Base-by-base conservation (phyloP, 768 basidiomycete species). In the Rhodosporidiobolus sp. region DNA sequence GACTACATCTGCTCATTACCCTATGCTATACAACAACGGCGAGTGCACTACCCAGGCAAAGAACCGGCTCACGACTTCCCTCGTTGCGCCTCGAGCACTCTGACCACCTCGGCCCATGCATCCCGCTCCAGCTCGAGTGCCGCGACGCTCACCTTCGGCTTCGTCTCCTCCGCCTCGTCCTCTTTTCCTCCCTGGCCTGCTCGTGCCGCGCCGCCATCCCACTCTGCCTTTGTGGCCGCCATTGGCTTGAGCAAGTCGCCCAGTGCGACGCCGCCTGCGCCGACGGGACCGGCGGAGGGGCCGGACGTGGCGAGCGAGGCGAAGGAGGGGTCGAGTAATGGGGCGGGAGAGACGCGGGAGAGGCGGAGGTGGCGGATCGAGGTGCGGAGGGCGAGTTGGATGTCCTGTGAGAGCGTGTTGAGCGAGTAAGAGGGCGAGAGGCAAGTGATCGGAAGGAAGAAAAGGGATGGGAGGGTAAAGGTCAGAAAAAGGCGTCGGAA, bases 331-430 rank as follows among this genome's bases (percentile, higher is more conserved):
- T 75, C 74, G 54, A 70, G 28, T 3, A 75, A 24, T 2, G 74
- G 70, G 9, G 69, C 69, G 0, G 74, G 49, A 4, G 70, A 71
- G 24, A 63, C 60, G 16, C 70, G 57, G 12, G 63, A 53, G 20
- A 69, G 53, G n/a, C 74, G 66, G 7, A 71, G 60, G 63, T 75
- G 74, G 20, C 74, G 69, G 63, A 75, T 75, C 1, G 74, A 75
- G 48, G 74, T 75, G 28, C 74, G 66, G 6, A 75, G 63, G 7
- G 58, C 63, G 35, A 75, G 66, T 59, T 75, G 74, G 38, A 71
- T 58, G 59, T 75, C 74, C 74, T 75, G 67, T 14, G 24, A 22
- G n/a, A 34, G 49, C 14, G 48, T 22, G 22, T 10, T 5, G 50
- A 10, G 34, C 12, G 46, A 20, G 28, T 17, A 28, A 38, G n/a